A percentile compares a stretch with the other conserved stretches of the same genome.
Evolutionary conservation across 140 eudicot genomes (phyloP).

Genomic region (Ambrosia hybrid): DNA sequence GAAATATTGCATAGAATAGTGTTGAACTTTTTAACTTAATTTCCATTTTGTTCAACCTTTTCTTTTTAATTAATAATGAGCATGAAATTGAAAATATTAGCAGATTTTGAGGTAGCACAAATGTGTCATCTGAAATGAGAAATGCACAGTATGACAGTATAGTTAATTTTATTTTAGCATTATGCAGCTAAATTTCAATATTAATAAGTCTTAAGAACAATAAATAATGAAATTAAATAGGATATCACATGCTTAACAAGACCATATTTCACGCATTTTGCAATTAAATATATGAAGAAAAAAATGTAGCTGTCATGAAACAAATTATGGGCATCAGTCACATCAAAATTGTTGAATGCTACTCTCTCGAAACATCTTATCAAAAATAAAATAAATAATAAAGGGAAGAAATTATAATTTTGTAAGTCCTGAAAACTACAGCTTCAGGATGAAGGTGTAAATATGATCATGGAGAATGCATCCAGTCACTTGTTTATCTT

Average conservation of each 20-base stretch:
- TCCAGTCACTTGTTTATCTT: slow-evolving; percentile 27
- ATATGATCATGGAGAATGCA: slow-evolving; percentile 22
- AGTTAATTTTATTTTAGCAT: too few relatives aligned
- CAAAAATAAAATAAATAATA: slow-evolving; percentile 7
- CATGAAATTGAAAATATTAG: too few relatives aligned
- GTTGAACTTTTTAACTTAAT: too few relatives aligned
- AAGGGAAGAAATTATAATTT: not conserved
- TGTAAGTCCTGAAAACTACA: slow-evolving; percentile 32
- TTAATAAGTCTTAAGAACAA: too few relatives aligned
- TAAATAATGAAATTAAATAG: not conserved
- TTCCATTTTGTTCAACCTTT: too few relatives aligned
- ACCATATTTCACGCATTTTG: not conserved
- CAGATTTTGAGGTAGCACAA: too few relatives aligned
- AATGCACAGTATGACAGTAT: too few relatives aligned
- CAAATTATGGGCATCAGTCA: slow-evolving; percentile 13
- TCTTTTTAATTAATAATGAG: too few relatives aligned
- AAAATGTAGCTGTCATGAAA: slow-evolving; percentile 1
- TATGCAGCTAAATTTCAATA: too few relatives aligned
- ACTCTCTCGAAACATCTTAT: slow-evolving; percentile 24
- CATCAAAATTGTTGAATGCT: slow-evolving; percentile 36
- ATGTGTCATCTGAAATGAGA: too few relatives aligned
- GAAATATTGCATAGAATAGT: too few relatives aligned
- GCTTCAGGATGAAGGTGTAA: slow-evolving; percentile 30
- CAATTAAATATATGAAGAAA: not conserved
- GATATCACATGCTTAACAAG: not conserved